Conservation (phyloP, 169 alveolate genomes). For the Eimeria tenella region DNA sequence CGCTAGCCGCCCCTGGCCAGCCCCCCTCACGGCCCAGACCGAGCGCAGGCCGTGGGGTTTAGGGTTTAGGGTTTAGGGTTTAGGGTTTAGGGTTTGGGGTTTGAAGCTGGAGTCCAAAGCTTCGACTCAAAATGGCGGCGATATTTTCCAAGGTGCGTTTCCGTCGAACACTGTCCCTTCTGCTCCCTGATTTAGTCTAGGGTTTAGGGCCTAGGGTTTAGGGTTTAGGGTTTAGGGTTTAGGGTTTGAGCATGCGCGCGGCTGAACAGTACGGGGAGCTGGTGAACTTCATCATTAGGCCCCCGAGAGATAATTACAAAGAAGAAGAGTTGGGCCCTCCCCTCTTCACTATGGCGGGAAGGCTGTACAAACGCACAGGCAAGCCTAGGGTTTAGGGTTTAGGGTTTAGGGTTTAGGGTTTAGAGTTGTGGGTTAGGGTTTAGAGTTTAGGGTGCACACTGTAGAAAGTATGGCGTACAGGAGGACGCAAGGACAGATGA, state of each 20-base stretch:
- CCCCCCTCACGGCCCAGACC: no score
- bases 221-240: slow-evolving; percentile 22
- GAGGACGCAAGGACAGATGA: no score
- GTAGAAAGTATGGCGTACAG: no score
- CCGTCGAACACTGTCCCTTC: neutral
- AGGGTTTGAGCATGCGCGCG: slow-evolving; percentile 25
- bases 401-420: neutral
- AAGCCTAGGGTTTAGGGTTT: neutral
- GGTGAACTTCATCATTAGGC: slow-evolving; percentile 74
- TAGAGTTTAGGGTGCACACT: neutral
- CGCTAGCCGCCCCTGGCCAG: no score
- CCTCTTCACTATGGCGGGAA: slow-evolving; percentile 39
- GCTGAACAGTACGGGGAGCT: slow-evolving; percentile 66
- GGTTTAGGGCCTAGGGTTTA: neutral
- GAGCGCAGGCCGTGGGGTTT: neutral
- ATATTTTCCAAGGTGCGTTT: slow-evolving; percentile 23
- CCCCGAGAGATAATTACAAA: slow-evolving; percentile 61
- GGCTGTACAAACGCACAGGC: slow-evolving; percentile 65
- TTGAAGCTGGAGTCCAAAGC: neutral
- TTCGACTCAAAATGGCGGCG: neutral
- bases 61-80: slow-evolving; percentile 38
- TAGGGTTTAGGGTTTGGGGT: slow-evolving; percentile 17
- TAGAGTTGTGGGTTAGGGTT: neutral
- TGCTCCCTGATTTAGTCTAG: neutral
- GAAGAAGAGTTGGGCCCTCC: slow-evolving; percentile 60